These are phyloP conservation scores for Debaryomyces robertsiae DNA, from an alignment of 1,139 yeast genomes.

Conservation along the genomic window DNA sequence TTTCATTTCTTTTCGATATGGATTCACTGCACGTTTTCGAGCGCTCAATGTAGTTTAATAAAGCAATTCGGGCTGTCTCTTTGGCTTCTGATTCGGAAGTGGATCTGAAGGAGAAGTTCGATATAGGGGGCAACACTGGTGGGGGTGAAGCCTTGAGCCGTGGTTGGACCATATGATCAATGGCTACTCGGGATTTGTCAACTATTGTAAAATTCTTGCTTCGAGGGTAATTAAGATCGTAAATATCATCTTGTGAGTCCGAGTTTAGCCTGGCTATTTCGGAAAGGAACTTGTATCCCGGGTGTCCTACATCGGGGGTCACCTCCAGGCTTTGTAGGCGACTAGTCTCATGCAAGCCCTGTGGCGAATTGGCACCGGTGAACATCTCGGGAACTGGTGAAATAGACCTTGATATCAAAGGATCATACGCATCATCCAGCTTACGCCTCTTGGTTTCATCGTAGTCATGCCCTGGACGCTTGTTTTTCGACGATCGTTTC, in stretches of 20 bases:
- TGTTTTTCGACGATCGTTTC: conserved; percentile 42
- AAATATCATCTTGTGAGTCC: conserved; percentile 38
- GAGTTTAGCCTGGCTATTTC: conserved; percentile 40
- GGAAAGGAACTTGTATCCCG: conserved; percentile 27
- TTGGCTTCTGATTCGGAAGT: neutral
- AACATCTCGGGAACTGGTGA: conserved; percentile 1
- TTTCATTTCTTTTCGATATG: conserved; percentile 41
- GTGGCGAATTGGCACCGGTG: neutral
- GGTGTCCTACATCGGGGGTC: neutral
- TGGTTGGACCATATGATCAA: conserved; percentile 43
- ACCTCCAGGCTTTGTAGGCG: neutral
- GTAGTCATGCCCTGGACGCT: conserved; percentile 12
- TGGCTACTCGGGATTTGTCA: conserved; percentile 43
- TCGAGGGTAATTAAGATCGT: conserved; percentile 38
- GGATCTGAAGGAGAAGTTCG: conserved; percentile 1
- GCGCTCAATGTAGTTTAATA: conserved; percentile 53
- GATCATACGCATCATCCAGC: conserved; percentile 1
- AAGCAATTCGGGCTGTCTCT: conserved; percentile 24
- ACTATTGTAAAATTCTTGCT: conserved; percentile 30
- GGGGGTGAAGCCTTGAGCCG: conserved; percentile 17
- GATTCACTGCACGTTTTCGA: conserved; percentile 68
- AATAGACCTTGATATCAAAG: conserved; percentile 3
- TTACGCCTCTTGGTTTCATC: conserved; percentile 10
- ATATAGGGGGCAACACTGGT: conserved; percentile 9
- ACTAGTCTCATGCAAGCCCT: neutral